Evolutionary conservation across 345 rosid species (phyloP).

Genomic region (Sonneratia caseolaris): DNA sequence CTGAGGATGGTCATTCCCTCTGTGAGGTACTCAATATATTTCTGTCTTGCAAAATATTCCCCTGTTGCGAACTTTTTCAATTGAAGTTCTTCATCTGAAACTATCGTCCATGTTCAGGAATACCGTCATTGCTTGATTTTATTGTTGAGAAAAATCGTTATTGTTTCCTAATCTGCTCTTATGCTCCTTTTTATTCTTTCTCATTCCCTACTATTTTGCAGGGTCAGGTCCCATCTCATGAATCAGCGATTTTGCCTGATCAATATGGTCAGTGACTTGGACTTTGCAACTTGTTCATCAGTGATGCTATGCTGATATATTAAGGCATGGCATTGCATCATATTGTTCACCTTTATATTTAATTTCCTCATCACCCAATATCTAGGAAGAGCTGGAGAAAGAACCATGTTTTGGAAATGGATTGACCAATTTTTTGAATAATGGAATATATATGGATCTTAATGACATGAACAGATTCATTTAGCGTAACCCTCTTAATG

Average conservation of each 20-base stretch:
- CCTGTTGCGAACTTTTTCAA: not conserved
- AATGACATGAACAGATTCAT: not conserved
- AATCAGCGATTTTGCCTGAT: slow-evolving; percentile 19
- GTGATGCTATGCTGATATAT: not conserved
- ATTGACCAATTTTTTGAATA: not conserved
- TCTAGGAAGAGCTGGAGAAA: not conserved
- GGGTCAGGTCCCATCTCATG: slow-evolving; percentile 31
- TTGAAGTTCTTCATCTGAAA: not conserved
- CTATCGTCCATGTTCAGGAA: not conserved
- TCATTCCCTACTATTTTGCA: slow-evolving; percentile 7
- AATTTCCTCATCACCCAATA: not conserved
- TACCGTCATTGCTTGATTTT: not conserved
- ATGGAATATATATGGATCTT: not conserved
- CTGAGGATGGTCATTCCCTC: slow-evolving; percentile 13
- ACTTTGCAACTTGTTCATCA: not conserved
- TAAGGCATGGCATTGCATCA: not conserved
- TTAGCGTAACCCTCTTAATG: not conserved
- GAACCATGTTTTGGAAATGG: not conserved
- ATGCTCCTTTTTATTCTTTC: not conserved
- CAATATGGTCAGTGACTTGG: slow-evolving; percentile 24
- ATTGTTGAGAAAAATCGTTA: not conserved
- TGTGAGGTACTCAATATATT: slow-evolving; percentile 20
- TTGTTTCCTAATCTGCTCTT: not conserved
- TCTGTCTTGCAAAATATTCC: not conserved
- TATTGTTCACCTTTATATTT: not conserved